Conservation (phyloP, 352 stramenopile genomes). For the Pythium aphanidermatum region DNA sequence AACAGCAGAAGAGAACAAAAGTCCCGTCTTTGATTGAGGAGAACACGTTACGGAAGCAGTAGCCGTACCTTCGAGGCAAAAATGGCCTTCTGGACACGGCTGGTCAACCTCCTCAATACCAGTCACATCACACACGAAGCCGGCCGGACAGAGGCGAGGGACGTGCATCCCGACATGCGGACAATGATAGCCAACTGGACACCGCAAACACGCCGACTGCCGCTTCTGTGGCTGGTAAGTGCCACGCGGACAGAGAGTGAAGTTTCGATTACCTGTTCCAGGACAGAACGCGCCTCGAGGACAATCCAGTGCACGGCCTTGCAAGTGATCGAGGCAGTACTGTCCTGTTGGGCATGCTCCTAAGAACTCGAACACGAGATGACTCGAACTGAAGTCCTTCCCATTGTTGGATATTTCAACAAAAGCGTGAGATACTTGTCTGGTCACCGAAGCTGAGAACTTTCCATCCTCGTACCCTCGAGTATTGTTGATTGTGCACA, state of each 20-base stretch:
- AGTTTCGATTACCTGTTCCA: constrained; percentile 82
- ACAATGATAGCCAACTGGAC: constrained; percentile 94
- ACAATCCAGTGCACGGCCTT: constrained; percentile 41
- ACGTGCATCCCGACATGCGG: constrained; percentile 90
- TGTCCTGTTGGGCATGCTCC: constrained; percentile 78
- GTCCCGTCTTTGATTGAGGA: constrained; percentile 28
- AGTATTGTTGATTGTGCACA: constrained; percentile 75
- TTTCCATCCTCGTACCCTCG: constrained; percentile 33
- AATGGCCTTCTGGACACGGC: constrained; percentile 93
- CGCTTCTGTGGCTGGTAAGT: constrained; percentile 89
- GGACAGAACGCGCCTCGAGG: constrained; percentile 75
- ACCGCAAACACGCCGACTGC: constrained; percentile 86
- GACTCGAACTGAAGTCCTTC: constrained; percentile 87
- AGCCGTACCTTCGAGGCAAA: constrained; percentile 94
- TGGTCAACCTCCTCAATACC: constrained; percentile 89
- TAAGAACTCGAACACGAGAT: constrained; percentile 65
- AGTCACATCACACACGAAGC: constrained; percentile 93
- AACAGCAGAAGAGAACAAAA: constrained; percentile 27
- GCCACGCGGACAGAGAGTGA: constrained; percentile 91
- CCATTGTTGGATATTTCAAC: constrained; percentile 95
- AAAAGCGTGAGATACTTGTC: constrained; percentile 30
- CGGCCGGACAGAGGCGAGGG: constrained; percentile 91
- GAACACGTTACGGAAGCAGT: constrained; percentile 90
- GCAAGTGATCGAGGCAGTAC: constrained; percentile 79
- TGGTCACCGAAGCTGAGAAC: constrained; percentile 12